Evolutionary conservation across 495 filamentous ascomycete genomes (phyloP), one percentile per base, ranked within the genome.

Genomic region (Mycothermus thermophilus): DNA sequence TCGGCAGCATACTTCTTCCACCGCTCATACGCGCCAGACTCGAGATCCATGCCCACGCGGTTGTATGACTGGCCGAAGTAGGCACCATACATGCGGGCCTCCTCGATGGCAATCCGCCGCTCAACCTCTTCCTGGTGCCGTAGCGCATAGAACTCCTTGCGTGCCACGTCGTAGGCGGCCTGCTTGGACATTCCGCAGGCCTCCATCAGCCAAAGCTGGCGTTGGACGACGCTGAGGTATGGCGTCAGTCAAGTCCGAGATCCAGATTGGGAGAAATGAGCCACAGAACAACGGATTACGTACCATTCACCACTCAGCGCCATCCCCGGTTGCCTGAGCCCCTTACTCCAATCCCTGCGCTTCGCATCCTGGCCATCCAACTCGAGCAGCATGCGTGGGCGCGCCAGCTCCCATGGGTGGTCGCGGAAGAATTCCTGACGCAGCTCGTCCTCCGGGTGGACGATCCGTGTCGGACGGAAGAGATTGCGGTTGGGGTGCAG

Each of bases 321-420:
- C 64, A 81, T 82, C 27, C 78, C 81, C n/a, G 67, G 71, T 58
- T 96, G 88, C 54, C 63, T 58, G 37, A 93, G 59, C 8, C 64
- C 64, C 47, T 62, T 75, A 42, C 77, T 79, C 81, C 90, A 97
- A 57, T 96, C 71, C 37, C 73, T 74, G 30, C 60, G 63, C 44
- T 74, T 65, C 24, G 63, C 69, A 54, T 97, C 90, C 51, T 74
- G 80, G 17, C 90, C 90, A 50, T 87, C 77, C 48, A 75, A 69
- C 60, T 97, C 90, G 9, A 94, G 60, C 17, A 97, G 57, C 41
- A 94, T 67, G 44, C 77, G 69, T 33, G 90, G 90, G 43, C 90
- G 70, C 19, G 92, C 90, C 48, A 97, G 65, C 55, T 97, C 90
- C 90, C 90, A 97, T 4, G 90, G 90, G 59, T 97, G 90, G 56